phyloP scores from a whole-genome alignment of 257 asterid species.

The Cordia subcordata region DNA sequence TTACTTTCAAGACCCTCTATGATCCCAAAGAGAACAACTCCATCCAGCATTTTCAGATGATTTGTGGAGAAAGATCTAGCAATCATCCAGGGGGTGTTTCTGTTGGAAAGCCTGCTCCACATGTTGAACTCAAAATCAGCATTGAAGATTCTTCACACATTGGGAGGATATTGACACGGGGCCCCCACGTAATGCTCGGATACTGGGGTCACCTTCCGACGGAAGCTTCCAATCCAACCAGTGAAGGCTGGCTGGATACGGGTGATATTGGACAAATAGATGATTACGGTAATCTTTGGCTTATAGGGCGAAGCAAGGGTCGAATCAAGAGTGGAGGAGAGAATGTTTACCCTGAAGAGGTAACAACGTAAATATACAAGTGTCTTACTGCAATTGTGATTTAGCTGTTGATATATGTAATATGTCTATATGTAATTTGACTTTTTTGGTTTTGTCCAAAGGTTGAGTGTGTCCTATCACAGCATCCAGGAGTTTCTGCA shows the following conservation, averaged over 20 bases:
- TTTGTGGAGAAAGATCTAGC: slow-evolving; percentile 17
- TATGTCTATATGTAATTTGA: background rate
- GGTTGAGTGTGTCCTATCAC: slow-evolving; percentile 69
- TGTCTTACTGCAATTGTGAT: background rate
- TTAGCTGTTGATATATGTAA: background rate
- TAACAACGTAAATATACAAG: slow-evolving; percentile 8
- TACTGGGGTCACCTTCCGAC: slow-evolving; percentile 68
- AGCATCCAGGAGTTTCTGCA: slow-evolving; percentile 66
- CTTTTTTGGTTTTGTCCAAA: slow-evolving; percentile 20
- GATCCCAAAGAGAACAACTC: slow-evolving; percentile 37
- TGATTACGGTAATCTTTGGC: slow-evolving; percentile 76
- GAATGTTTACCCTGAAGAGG: slow-evolving; percentile 88
- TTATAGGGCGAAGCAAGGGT: slow-evolving; percentile 72
- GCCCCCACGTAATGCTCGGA: slow-evolving; percentile 80
- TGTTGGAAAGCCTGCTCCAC: slow-evolving; percentile 83
- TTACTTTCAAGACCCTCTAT: slow-evolving; percentile 78
- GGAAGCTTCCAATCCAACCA: slow-evolving; percentile 16
- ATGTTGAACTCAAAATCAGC: slow-evolving; percentile 50
- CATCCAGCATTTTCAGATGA: slow-evolving; percentile 11
- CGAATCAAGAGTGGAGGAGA: slow-evolving; percentile 95
- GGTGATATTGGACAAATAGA: slow-evolving; percentile 81
- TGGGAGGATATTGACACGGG: slow-evolving; percentile 74
- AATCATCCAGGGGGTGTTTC: slow-evolving; percentile 44
- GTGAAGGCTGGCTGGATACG: slow-evolving; percentile 72
- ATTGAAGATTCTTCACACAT: slow-evolving; percentile 30